Base-by-base conservation (phyloP, 108 stramenopile genomes). In the Fistulifera pelliculosa region DNA sequence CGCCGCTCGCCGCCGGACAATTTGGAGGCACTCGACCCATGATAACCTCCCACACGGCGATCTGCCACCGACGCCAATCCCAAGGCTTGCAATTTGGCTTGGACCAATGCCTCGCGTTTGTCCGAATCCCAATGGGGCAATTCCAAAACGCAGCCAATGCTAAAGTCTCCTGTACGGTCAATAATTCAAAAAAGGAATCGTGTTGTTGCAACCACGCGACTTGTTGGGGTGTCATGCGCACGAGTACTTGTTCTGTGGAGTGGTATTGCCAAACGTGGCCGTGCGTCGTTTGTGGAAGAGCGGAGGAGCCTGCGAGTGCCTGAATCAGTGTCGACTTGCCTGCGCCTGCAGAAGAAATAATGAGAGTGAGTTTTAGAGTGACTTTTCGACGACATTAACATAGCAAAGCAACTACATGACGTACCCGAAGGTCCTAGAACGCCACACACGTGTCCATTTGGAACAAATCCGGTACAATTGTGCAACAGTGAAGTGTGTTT, bases 1-100 rank as follows among this genome's bases (percentile, higher is more conserved):
- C 88, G 73, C 38, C 83, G 73, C 60, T 94, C 93, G 0, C 93
- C 93, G 15, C 93, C 93, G 47, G 75, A 77, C 28, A 94, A 56
- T 18, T 61, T 53, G 27, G 69, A 38, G 55, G 52, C 41, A 12
- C 76, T 56, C 19, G 79, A 19, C 3, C 21, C 21, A 21, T 45
- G 16, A 45, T 19, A 45, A 49, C 77, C 71, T 13, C 86, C 88
- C 49, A 93, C 70, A 10, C 38, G 43, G 7, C 80, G 55, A 62
- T 85, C 61, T 11, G 68, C 65, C 27, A 85, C 65, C 19, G 61
- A 54, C 42, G 58, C 48, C 17, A 90, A 60, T 18, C 85, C 85
- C 22, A 92, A 58, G 8, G 80, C 61, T 13, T 81, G 59, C 52
- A 88, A 56, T 25, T 54, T 66, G 5, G 41, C 17, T 41, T 73